Percentiles rank a stretch among this genome's conserved stretches.
Conservation (phyloP, 352 stramenopile species). For the Blastocystis sp. region DNA sequence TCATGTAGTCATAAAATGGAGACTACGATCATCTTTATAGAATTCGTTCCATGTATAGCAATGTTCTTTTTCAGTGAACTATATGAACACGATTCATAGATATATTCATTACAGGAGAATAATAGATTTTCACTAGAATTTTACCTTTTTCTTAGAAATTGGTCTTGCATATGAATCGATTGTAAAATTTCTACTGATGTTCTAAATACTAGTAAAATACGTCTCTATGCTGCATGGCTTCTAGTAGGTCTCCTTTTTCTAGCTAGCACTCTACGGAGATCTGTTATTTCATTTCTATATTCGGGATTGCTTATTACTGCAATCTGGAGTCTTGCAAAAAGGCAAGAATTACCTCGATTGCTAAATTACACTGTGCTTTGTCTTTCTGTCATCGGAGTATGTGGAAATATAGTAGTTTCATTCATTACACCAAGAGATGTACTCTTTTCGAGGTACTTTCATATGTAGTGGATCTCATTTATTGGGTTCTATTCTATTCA, state of each 20-base stretch:
- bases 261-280: not conserved
- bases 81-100: too few species aligned
- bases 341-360: not conserved
- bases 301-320: not conserved
- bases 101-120: too few species aligned
- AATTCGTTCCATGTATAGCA: too few species aligned
- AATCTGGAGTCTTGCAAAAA: not conserved
- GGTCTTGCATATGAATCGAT: too few species aligned
- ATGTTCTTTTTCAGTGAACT: too few species aligned
- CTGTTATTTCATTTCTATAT: not conserved
- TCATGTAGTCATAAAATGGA: too few species aligned
- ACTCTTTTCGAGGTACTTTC: not conserved
- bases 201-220: not conserved
- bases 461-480: not conserved
- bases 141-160: too few species aligned
- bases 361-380: not conserved
- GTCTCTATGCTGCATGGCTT: not conserved
- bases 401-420: not conserved
- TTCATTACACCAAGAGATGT: not conserved
- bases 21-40: too few species aligned
- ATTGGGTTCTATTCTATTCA: not conserved
- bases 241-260: not conserved
- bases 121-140: too few species aligned
- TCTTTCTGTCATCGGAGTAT: not conserved
- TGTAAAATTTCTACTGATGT: too few species aligned